Conservation (phyloP, 225 moss, liverwort and hornwort species). For the Marchantia paleacea region DNA sequence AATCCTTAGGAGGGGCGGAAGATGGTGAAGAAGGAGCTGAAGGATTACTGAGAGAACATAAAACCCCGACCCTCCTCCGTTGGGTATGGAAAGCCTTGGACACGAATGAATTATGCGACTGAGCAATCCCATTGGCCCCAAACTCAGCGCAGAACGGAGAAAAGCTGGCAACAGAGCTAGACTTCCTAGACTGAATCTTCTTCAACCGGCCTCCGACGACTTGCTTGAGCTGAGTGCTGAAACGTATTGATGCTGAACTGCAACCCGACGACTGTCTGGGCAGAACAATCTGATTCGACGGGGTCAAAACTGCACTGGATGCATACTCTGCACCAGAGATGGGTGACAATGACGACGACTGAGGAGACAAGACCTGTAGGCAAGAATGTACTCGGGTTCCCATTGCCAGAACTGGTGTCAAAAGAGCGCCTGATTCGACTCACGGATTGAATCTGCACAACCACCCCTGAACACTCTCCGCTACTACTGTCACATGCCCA, state of each 20-base stretch:
- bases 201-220: background rate
- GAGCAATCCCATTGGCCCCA: background rate
- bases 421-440: background rate
- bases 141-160: background rate
- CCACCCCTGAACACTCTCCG: background rate
- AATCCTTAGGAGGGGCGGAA: background rate
- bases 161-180: background rate
- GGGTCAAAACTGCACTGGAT: background rate
- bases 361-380: background rate
- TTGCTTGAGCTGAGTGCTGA: background rate
- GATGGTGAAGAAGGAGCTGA: background rate
- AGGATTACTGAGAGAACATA: background rate
- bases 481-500: background rate
- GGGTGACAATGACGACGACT: background rate
- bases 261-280: background rate
- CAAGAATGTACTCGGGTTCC: conserved; percentile 1
- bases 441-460: background rate
- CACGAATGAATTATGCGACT: background rate
- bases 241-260: background rate
- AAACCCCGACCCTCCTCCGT: background rate
- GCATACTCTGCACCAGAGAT: background rate
- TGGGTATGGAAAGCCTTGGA: background rate
- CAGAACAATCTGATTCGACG: background rate
- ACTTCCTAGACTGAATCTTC: background rate
- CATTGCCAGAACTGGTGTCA: conserved; percentile 1